Evolutionary conservation across 2,329 filamentous ascomycete genomes (phyloP).

Genomic region (Raffaelea ambrosiae): DNA sequence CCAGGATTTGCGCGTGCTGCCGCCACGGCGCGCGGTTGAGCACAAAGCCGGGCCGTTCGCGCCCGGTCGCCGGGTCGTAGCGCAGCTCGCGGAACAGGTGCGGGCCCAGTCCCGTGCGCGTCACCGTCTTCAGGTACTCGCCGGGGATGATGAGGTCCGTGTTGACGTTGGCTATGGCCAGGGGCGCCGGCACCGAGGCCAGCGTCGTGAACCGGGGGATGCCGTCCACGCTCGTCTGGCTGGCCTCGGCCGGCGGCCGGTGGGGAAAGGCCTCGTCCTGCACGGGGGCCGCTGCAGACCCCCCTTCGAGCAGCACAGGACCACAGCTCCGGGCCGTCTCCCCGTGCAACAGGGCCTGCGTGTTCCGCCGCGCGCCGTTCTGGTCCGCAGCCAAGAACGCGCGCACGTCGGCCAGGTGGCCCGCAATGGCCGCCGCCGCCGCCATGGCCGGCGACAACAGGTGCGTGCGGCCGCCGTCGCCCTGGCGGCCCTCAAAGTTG

Average conservation of each 20-base stretch:
- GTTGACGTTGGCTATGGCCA: conserved; percentile 87
- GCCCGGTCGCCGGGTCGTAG: conserved; percentile 63
- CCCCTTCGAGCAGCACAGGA: too few species aligned
- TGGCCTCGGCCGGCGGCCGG: conserved; percentile 36
- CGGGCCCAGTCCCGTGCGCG: conserved; percentile 83
- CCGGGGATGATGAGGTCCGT: conserved; percentile 99
- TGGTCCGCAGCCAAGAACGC: conserved; percentile 59
- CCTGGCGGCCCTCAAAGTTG: conserved; percentile 95
- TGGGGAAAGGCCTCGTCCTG: too few species aligned
- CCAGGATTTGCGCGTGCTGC: conserved; percentile 75
- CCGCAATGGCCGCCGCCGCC: conserved; percentile 79
- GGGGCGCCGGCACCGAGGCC: conserved; percentile 79
- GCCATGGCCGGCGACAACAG: conserved; percentile 97
- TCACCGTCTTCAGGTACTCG: conserved; percentile 98
- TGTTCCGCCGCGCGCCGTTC: conserved; percentile 48
- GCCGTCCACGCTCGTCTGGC: conserved; percentile 46
- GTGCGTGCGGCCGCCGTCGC: conserved; percentile 83
- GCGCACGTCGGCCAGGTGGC: conserved; percentile 89
- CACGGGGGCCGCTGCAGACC: too few species aligned
- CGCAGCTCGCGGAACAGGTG: conserved; percentile 83
- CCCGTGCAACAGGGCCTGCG: conserved; percentile 41
- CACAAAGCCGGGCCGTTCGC: conserved; percentile 72
- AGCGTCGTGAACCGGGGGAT: conserved; percentile 80
- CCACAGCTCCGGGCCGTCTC: too few species aligned
- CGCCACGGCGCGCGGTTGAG: conserved; percentile 88